Base-by-base conservation (phyloP, 1,284 basidiomycete genomes). In the Thecaphora frezii region DNA sequence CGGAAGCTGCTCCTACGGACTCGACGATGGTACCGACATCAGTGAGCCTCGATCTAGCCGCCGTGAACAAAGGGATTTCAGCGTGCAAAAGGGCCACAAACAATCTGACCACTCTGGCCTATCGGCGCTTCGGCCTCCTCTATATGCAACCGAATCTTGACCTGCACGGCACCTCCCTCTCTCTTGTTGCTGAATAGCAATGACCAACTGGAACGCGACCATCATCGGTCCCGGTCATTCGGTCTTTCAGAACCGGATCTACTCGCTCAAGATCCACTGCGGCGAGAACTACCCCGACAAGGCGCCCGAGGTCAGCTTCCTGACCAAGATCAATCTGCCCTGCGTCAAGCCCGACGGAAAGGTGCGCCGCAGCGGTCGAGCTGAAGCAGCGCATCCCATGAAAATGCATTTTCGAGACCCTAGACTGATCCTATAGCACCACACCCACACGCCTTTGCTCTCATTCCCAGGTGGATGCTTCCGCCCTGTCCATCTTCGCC, bases 181-280 rank as follows among this genome's bases (percentile, higher is more conserved):
- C 16, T 16, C 22, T 43, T 22, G 21, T 49, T 24, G 7, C 4
- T 24, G 26, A 13, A 19, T 45, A 76, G 73, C 73, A 60, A 97
- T 98, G 94, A 90, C 87, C 81, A 86, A 93, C 79, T 98, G 94
- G 94, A 97, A 96, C 78, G 94, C 93, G 39, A 98, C 96, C 13
- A 94, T 98, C 82, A 91, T 98, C 65, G 96, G 94, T 10, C 94
- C 96, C 30, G 93, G 93, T 54, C 93, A 97, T 83, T 73, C 73
- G 21, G 91, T 94, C 13, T 93, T 94, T 81, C 93, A 98, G 85
- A 98, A 98, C 82, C 86, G 94, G 49, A 98, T 98, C 82, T 98
- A 97, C 85, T 90, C 88, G 57, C 86, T 98, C 73, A 90, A 89
- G 83, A 93, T 98, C 78, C 83, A 84, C 74, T 97, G 94, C 78